Percentiles rank a stretch among this genome's conserved stretches.
Conservation (phyloP, 2,329 filamentous ascomycete genomes). For the Waltergamsia citrina region DNA sequence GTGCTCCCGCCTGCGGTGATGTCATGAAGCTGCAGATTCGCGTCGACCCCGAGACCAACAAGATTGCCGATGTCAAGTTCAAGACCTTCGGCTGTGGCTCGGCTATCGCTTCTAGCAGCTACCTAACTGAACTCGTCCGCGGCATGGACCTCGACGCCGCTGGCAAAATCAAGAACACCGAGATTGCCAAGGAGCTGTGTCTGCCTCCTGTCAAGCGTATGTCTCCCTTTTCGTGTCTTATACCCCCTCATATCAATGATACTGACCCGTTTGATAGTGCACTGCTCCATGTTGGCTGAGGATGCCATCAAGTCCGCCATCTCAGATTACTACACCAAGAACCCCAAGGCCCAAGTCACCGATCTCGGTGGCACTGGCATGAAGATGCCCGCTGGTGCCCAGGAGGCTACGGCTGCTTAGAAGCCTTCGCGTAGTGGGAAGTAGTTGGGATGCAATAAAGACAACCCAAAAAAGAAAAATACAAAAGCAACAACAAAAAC, state of each 20-base stretch:
- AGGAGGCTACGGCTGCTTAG: slow-evolving; percentile 3
- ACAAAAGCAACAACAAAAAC: neutral
- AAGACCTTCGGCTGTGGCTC: slow-evolving; percentile 95
- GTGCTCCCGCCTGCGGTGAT: slow-evolving; percentile 80
- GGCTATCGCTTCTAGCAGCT: slow-evolving; percentile 90
- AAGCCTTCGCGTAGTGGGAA: slow-evolving; percentile 2
- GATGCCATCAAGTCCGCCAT: slow-evolving; percentile 89
- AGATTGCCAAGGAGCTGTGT: slow-evolving; percentile 95
- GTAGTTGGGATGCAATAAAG: neutral
- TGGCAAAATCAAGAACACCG: slow-evolving; percentile 85
- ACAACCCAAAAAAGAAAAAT: slow-evolving; percentile 1
- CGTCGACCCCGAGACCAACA: slow-evolving; percentile 79
- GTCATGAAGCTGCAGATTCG: slow-evolving; percentile 78
- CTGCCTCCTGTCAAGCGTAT: slow-evolving; percentile 78
- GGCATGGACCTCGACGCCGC: slow-evolving; percentile 95
- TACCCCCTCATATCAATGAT: neutral
- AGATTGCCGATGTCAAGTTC: slow-evolving; percentile 91
- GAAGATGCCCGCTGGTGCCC: slow-evolving; percentile 6
- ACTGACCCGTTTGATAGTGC: slow-evolving; percentile 40
- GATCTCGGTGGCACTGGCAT: slow-evolving; percentile 63
- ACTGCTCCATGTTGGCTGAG: slow-evolving; percentile 87
- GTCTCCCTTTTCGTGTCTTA: slow-evolving; percentile 21
- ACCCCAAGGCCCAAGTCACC: slow-evolving; percentile 42
- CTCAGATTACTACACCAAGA: slow-evolving; percentile 83
- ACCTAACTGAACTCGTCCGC: slow-evolving; percentile 86